Evolutionary conservation across 2,329 filamentous ascomycete species (phyloP).

Genomic region (Cercospora sp.): DNA sequence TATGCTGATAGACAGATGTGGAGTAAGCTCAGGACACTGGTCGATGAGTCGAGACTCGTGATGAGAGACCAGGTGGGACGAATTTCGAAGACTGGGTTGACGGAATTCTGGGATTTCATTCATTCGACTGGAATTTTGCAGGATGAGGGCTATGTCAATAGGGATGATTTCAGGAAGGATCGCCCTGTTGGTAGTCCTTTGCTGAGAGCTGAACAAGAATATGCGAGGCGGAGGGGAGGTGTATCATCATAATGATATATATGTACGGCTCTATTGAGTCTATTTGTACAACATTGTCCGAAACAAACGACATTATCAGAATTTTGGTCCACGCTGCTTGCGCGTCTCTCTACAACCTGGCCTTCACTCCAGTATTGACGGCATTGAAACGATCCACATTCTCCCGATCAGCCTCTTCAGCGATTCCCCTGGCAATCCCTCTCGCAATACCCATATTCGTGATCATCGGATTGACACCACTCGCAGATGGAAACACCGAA

Average conservation of each 20-base stretch:
- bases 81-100: constrained; percentile 9
- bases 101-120: constrained; percentile 25
- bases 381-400: constrained; percentile 7
- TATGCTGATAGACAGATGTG: constrained; percentile 41
- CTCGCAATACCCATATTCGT: constrained; percentile 71
- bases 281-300: not conserved
- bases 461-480: constrained; percentile 80
- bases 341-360: constrained; percentile 6
- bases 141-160: constrained; percentile 2
- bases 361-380: constrained; percentile 7
- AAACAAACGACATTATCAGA: not conserved
- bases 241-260: not conserved
- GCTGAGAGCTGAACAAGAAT: constrained; percentile 7
- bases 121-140: constrained; percentile 18
- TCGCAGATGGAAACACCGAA: constrained; percentile 73
- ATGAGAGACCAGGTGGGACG: constrained; percentile 14
- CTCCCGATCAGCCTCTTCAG: constrained; percentile 23
- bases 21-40: constrained; percentile 38
- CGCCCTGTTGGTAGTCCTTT: constrained; percentile 5
- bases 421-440: constrained; percentile 61
- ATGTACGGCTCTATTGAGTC: not conserved
- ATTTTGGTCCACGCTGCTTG: not conserved
- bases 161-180: constrained; percentile 4
- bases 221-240: not conserved
- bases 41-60: constrained; percentile 28